phyloP scores from a whole-genome alignment of 1,284 basidiomycete genomes.

The Irpex sp. region DNA sequence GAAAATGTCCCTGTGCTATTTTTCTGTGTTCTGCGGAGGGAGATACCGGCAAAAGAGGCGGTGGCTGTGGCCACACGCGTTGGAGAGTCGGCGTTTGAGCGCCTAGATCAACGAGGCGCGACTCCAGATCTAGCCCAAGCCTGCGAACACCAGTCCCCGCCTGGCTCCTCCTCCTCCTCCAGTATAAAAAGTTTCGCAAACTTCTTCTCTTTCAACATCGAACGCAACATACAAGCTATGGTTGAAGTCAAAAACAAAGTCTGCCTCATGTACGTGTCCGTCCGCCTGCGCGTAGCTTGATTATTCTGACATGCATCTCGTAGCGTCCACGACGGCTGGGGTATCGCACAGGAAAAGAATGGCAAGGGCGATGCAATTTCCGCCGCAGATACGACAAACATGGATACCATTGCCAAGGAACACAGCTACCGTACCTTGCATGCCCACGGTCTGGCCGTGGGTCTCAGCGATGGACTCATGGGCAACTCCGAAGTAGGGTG shows the following conservation, averaged over 20 bases:
- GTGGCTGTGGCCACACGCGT: slow-evolving; percentile 66
- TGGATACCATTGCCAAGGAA: slow-evolving; percentile 82
- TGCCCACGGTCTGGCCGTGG: slow-evolving; percentile 85
- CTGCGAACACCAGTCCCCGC: not conserved
- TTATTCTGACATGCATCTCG: not conserved
- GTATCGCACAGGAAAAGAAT: slow-evolving; percentile 62
- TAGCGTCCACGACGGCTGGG: slow-evolving; percentile 95
- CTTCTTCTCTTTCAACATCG: not conserved
- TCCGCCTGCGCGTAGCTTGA: not conserved
- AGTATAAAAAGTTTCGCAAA: not conserved
- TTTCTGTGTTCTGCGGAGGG: slow-evolving; percentile 48
- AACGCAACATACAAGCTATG: slow-evolving; percentile 21
- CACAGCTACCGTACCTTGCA: slow-evolving; percentile 71
- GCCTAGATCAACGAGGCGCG: not conserved
- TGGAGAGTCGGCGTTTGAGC: slow-evolving; percentile 37
- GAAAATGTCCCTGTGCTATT: not conserved
- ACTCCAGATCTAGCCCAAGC: not conserved
- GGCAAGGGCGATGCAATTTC: slow-evolving; percentile 86
- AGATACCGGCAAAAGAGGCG: slow-evolving; percentile 42
- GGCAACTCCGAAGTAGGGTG: slow-evolving; percentile 95
- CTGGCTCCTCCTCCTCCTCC: not conserved
- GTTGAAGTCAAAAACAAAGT: slow-evolving; percentile 79
- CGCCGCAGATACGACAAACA: slow-evolving; percentile 78
- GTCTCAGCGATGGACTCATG: slow-evolving; percentile 89
- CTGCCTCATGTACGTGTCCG: slow-evolving; percentile 72